Conservation (phyloP, 768 basidiomycete species). For the Suillus sp. region DNA sequence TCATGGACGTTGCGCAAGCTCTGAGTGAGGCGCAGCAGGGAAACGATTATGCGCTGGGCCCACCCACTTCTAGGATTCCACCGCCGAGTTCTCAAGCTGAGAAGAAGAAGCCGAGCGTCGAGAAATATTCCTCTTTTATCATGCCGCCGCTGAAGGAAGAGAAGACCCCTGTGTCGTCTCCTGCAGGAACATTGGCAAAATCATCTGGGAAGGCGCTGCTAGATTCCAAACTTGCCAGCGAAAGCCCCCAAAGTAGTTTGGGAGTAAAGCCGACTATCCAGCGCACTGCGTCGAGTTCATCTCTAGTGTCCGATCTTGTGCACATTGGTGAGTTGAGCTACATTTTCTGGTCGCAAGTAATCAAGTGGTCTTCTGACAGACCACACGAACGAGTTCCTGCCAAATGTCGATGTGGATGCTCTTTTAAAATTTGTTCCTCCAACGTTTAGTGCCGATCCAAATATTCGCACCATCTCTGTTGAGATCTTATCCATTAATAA, state of each 20-base stretch:
- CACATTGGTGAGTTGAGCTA: conserved; percentile 36
- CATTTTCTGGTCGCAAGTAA: not conserved
- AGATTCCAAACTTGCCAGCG: conserved; percentile 13
- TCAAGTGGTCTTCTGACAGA: conserved; percentile 30
- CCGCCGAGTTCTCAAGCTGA: conserved; percentile 41
- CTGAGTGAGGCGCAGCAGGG: conserved; percentile 40
- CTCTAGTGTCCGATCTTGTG: conserved; percentile 23
- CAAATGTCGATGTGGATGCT: conserved; percentile 48
- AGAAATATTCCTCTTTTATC: conserved; percentile 61
- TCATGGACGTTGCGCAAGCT: conserved; percentile 78
- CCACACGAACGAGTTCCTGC: conserved; percentile 45
- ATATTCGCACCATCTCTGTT: conserved; percentile 64
- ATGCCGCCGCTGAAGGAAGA: conserved; percentile 73
- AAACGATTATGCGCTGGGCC: conserved; percentile 17
- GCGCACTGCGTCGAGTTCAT: not conserved
- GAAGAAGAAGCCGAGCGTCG: conserved; percentile 66
- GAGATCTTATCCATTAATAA: conserved; percentile 67
- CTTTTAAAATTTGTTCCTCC: conserved; percentile 40
- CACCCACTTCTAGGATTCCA: conserved; percentile 17
- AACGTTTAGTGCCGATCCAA: conserved; percentile 31
- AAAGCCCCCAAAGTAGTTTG: conserved; percentile 19
- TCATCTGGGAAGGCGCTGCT: conserved; percentile 15
- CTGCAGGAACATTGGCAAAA: conserved; percentile 54
- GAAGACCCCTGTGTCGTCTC: conserved; percentile 57
- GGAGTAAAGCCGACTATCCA: conserved; percentile 8